phyloP scores from a whole-genome alignment of 148 eudicot species.

The Chenopodium quinoa region DNA sequence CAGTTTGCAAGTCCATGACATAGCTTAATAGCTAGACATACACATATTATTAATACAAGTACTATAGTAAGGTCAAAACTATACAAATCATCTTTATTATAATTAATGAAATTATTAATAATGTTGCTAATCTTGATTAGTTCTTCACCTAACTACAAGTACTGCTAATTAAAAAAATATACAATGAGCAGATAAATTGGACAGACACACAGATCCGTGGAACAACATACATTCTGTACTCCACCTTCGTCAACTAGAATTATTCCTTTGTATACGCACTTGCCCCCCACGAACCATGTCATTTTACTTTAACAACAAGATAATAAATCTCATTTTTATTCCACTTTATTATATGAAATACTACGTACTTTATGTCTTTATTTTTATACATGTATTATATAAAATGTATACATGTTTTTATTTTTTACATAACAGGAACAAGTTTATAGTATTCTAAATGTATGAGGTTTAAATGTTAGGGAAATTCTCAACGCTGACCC shows the following conservation, averaged over 20 bases:
- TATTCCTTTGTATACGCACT: slow-evolving; percentile 8
- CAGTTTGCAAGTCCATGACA: background rate
- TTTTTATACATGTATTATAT: too few relatives aligned
- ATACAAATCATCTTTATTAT: background rate
- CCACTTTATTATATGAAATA: too few relatives aligned
- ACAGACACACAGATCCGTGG: slow-evolving; percentile 10
- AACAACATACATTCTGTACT: slow-evolving; percentile 19
- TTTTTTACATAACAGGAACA: too few relatives aligned
- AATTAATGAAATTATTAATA: background rate
- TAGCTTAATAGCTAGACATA: background rate
- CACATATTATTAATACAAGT: background rate
- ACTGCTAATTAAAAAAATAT: background rate
- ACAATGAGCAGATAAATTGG: background rate
- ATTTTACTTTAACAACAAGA: background rate
- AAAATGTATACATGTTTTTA: too few relatives aligned
- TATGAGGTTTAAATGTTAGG: too few relatives aligned
- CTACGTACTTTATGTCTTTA: too few relatives aligned
- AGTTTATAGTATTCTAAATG: too few relatives aligned
- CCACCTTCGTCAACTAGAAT: slow-evolving; percentile 10
- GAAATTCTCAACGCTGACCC: too few relatives aligned
- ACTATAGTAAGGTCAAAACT: background rate
- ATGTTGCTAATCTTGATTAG: background rate
- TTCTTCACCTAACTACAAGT: background rate
- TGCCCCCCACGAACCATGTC: slow-evolving; percentile 4
- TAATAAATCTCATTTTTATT: background rate